Base-by-base conservation (phyloP, 345 rosid genomes). In the Salix koriyanagi region DNA sequence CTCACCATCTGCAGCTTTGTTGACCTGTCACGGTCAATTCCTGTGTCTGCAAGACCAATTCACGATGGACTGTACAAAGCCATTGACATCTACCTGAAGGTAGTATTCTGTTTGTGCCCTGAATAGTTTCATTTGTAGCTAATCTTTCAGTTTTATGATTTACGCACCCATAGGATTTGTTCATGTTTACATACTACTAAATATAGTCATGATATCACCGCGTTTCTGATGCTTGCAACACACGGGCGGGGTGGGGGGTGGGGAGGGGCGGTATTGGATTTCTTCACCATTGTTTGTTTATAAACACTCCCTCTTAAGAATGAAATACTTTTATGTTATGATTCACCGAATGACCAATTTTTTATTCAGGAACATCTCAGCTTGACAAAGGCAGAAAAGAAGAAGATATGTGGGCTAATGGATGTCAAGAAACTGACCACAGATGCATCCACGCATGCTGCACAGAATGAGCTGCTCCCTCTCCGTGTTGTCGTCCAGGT, bases 401-500 rank as follows among this genome's bases (percentile, higher is more conserved):
- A 94, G 88, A 87, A 87, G 76, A 69, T 94, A 15, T 89, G 97
- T 42, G 87, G 89, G 52, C 71, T 93, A 78, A 89, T 94, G 95
- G 92, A 94, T 70, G 94, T 92, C 25, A 87, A 90, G 83, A 94
- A 89, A 77, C 89, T 94, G 18, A 89, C 98, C 3, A 80, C 42
- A 46, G 91, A 88, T 41, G 93, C 96, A 23, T 92, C 97, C 0
- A 86, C 86, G 84, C 97, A 91, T 65, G 97, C 97, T 19, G 97
- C 97, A 0, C 98, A 91, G 85, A 94, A 92, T 18, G 97, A 93
- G n/a, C 79, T 84, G 9, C 95, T 94, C n/a, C 98, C 98, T 0
- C 88, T 94, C 10, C 87, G 98, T 5, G 90, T 92, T 28, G 93
- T 94, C 1, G 97, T 94, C 65, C 98, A 94, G 86, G 97, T 94